These are phyloP conservation scores for Camellia japonica DNA, from an alignment of 148 eudicot species.

Conservation along the genomic window DNA sequence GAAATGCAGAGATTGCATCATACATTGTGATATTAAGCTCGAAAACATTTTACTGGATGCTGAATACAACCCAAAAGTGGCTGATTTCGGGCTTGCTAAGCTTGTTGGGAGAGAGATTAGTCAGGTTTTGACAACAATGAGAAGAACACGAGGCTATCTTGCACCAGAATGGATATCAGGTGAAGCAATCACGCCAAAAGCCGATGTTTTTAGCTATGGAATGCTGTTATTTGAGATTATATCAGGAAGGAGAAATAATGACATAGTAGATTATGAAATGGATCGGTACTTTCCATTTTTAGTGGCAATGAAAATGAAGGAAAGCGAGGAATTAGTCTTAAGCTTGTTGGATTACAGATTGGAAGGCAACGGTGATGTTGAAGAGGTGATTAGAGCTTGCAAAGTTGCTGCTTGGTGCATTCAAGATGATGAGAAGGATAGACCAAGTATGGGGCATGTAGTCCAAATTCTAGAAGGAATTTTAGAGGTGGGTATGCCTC, in stretches of 20 bases:
- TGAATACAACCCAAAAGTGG: too few relatives aligned
- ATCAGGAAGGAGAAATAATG: not conserved
- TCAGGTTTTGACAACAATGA: too few relatives aligned
- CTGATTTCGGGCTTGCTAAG: too few relatives aligned
- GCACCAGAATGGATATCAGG: constrained; percentile 1
- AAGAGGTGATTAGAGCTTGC: too few relatives aligned
- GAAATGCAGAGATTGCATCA: not conserved
- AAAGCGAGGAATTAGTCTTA: not conserved
- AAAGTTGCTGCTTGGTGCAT: too few relatives aligned
- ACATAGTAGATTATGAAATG: not conserved
- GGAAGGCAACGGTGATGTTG: not conserved
- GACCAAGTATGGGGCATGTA: too few relatives aligned
- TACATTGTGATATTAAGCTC: not conserved
- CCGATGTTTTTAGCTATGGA: not conserved
- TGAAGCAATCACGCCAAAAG: not conserved
- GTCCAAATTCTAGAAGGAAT: not conserved
- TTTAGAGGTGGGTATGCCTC: too few relatives aligned
- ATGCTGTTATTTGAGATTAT: constrained; percentile 1
- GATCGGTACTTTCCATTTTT: not conserved
- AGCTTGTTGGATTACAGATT: too few relatives aligned
- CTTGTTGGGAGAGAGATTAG: too few relatives aligned
- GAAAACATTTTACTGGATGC: too few relatives aligned
- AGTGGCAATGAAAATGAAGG: not conserved
- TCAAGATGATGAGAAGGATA: too few relatives aligned
- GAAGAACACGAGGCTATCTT: not conserved